Conservation (phyloP, 2,329 filamentous ascomycete species). For the Neofusicoccum ribis region DNA sequence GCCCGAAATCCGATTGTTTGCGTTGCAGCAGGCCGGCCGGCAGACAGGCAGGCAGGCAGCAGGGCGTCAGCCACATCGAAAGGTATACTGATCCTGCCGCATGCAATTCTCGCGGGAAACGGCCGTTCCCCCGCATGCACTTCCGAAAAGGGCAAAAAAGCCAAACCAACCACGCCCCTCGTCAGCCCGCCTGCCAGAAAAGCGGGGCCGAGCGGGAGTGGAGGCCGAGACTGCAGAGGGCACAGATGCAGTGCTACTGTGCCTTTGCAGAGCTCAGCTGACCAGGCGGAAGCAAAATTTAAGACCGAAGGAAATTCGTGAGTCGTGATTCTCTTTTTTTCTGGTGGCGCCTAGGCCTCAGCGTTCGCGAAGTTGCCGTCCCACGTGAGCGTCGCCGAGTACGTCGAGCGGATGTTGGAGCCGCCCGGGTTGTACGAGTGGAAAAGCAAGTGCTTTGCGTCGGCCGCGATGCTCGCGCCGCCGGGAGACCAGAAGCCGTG, state of each 20-base stretch:
- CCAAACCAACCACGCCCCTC: constrained; percentile 10
- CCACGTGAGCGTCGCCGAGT: constrained; percentile 9
- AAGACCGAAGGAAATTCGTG: constrained; percentile 5
- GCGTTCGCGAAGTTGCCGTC: constrained; percentile 6
- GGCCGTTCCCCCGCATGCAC: neutral
- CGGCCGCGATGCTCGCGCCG: constrained; percentile 15
- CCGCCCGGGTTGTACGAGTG: constrained; percentile 14
- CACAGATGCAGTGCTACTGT: neutral
- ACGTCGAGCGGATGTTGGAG: constrained; percentile 6
- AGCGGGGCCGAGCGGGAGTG: neutral
- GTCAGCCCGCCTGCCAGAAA: neutral
- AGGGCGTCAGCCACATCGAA: neutral
- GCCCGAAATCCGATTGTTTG: neutral
- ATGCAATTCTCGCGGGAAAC: neutral
- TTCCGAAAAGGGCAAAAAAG: neutral
- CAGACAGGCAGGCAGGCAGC: neutral
- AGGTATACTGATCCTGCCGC: too few species aligned
- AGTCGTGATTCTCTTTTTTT: neutral
- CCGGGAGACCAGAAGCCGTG: constrained; percentile 19
- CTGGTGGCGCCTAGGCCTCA: neutral
- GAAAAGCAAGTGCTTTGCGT: constrained; percentile 17
- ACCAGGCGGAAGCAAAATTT: neutral
- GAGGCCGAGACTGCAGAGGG: neutral
- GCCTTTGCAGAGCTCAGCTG: neutral
- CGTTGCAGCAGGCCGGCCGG: neutral